A percentile compares a stretch with the other conserved stretches of the same genome.
These are phyloP conservation scores for Paraphaeosphaeria sporulosa DNA, from an alignment of 2,329 filamentous ascomycete genomes.

Conservation along the genomic window DNA sequence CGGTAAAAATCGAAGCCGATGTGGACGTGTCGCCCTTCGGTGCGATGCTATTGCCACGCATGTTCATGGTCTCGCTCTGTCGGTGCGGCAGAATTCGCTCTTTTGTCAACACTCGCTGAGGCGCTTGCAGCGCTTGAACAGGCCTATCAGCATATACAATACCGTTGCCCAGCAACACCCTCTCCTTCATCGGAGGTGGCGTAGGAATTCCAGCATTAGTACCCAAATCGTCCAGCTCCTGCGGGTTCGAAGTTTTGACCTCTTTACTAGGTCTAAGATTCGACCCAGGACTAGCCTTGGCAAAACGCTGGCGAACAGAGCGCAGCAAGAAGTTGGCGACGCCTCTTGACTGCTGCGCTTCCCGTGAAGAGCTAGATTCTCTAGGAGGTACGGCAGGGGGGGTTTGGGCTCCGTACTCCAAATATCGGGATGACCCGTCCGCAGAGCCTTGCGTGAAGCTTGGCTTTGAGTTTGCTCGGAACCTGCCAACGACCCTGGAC, in stretches of 20 bases:
- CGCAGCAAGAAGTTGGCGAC: slow-evolving; percentile 38
- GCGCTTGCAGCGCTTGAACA: slow-evolving; percentile 17
- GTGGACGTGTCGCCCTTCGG: slow-evolving; percentile 15
- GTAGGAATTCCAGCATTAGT: slow-evolving; percentile 13
- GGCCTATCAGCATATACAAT: background rate
- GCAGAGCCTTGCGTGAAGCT: slow-evolving; percentile 30
- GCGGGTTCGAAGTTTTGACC: background rate
- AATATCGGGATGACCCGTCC: slow-evolving; percentile 33
- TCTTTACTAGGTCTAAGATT: slow-evolving; percentile 5
- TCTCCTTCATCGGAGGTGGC: slow-evolving; percentile 15
- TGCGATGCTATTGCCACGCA: background rate
- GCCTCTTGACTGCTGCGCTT: slow-evolving; percentile 38
- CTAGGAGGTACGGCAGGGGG: slow-evolving; percentile 37
- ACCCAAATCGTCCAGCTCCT: slow-evolving; percentile 17
- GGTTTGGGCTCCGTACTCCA: slow-evolving; percentile 26
- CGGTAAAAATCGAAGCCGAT: slow-evolving; percentile 12
- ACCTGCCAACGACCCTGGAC: slow-evolving; percentile 22
- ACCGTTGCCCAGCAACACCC: background rate
- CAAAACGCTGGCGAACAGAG: slow-evolving; percentile 27
- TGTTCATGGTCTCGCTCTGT: background rate
- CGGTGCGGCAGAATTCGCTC: slow-evolving; percentile 15
- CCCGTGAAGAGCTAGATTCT: slow-evolving; percentile 43
- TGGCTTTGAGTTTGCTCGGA: slow-evolving; percentile 30
- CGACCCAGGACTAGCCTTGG: slow-evolving; percentile 17
- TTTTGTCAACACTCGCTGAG: slow-evolving; percentile 24